These are phyloP conservation scores for Lycium barbarum DNA, from an alignment of 257 asterid species.

Conservation along the genomic window DNA sequence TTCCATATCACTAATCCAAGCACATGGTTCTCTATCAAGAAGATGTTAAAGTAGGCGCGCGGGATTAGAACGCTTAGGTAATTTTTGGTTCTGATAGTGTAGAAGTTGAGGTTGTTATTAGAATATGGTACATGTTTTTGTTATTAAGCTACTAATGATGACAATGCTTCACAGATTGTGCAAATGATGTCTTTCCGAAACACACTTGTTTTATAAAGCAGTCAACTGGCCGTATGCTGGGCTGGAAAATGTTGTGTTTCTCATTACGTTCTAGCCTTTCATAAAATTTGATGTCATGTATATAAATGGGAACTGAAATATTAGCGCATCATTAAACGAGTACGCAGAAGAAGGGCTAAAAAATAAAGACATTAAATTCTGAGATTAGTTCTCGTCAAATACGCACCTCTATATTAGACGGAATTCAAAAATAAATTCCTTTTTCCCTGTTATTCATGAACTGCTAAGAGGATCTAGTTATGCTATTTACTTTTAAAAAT, in stretches of 20 bases:
- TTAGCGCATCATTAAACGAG: too few species aligned
- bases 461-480: too few species aligned
- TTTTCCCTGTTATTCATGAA: too few species aligned
- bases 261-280: conserved; percentile 7
- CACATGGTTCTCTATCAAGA: not conserved
- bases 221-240: conserved; percentile 10
- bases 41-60: not conserved
- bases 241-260: not conserved
- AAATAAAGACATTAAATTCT: too few species aligned
- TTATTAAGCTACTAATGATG: not conserved
- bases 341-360: too few species aligned
- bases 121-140: not conserved
- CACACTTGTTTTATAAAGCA: not conserved
- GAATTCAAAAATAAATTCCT: too few species aligned
- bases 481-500: too few species aligned
- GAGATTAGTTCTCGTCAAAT: too few species aligned
- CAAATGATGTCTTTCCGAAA: conserved; percentile 17
- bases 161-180: not conserved
- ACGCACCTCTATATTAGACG: too few species aligned
- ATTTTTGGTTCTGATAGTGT: not conserved
- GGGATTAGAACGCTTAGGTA: conserved; percentile 14
- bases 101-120: conserved; percentile 13
- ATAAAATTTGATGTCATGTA: not conserved
- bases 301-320: too few species aligned
- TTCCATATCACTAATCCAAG: conserved; percentile 52